Conservation (phyloP, 768 basidiomycete species). For the Porpolomopsis calyptriformis region DNA sequence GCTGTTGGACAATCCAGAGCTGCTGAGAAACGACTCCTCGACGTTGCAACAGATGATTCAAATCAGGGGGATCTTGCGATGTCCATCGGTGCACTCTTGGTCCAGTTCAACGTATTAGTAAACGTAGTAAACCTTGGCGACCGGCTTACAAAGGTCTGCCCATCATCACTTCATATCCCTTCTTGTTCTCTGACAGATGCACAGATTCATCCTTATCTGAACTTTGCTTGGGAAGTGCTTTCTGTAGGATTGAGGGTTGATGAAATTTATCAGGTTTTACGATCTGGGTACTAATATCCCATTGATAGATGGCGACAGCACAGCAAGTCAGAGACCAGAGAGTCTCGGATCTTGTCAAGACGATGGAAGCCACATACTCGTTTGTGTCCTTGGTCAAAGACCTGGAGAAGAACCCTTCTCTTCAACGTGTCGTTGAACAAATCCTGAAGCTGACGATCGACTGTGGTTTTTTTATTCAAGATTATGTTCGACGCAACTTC, state of each 20-base stretch:
- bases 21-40: too few relatives aligned
- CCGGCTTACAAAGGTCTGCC: neutral
- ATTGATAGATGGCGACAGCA: neutral
- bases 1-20: too few relatives aligned
- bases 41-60: too few relatives aligned
- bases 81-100: too few relatives aligned
- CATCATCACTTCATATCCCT: neutral
- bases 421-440: slow-evolving; percentile 17
- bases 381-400: slow-evolving; percentile 23
- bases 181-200: too few relatives aligned
- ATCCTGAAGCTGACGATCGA: slow-evolving; percentile 23
- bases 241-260: neutral
- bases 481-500: slow-evolving; percentile 23
- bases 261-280: neutral
- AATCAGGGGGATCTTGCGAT: too few relatives aligned
- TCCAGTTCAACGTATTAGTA: neutral
- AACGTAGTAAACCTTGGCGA: slow-evolving; percentile 2
- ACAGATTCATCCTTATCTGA: neutral
- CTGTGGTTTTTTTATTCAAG: slow-evolving; percentile 25
- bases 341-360: neutral
- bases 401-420: slow-evolving; percentile 19
- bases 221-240: neutral
- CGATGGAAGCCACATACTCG: slow-evolving; percentile 19
- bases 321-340: neutral
- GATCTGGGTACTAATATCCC: neutral